phyloP scores from a whole-genome alignment of 768 basidiomycete genomes.

The Filobasidium wieringae region DNA sequence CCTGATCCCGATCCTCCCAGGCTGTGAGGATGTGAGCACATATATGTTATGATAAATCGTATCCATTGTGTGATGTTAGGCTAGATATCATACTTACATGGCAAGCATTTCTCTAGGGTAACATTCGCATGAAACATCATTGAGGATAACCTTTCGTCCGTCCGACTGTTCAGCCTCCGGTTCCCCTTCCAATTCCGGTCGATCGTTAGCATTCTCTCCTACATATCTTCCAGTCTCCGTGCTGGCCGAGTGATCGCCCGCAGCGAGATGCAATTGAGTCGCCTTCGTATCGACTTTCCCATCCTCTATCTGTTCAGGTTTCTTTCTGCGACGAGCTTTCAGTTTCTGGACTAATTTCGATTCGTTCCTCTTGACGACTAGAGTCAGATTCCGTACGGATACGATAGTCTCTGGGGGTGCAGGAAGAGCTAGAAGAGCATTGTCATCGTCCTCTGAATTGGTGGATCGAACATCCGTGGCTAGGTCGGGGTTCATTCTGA shows the following conservation, averaged over 20 bases:
- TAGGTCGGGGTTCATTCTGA: too few relatives aligned
- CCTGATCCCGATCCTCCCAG: conserved; percentile 36
- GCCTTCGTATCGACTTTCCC: background rate
- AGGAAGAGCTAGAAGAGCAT: background rate
- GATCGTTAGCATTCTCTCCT: background rate
- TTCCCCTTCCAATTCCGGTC: background rate
- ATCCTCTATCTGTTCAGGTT: background rate
- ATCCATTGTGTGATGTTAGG: background rate
- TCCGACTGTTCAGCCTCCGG: background rate
- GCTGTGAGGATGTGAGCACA: conserved; percentile 12
- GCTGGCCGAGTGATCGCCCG: background rate
- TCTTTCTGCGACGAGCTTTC: background rate
- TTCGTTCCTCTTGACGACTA: background rate
- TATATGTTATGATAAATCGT: background rate
- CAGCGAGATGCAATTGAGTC: background rate
- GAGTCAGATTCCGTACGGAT: background rate
- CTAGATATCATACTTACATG: conserved; percentile 27
- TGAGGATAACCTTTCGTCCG: conserved; percentile 31
- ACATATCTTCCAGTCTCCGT: background rate
- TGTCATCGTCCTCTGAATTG: background rate
- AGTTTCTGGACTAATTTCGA: conserved; percentile 9
- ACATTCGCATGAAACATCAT: conserved; percentile 32
- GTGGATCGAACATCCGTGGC: too few relatives aligned
- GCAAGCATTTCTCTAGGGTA: conserved; percentile 40
- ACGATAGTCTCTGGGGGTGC: conserved; percentile 2